Base-by-base conservation (phyloP, 768 basidiomycete species). In the Stropharia rugosoannulata region DNA sequence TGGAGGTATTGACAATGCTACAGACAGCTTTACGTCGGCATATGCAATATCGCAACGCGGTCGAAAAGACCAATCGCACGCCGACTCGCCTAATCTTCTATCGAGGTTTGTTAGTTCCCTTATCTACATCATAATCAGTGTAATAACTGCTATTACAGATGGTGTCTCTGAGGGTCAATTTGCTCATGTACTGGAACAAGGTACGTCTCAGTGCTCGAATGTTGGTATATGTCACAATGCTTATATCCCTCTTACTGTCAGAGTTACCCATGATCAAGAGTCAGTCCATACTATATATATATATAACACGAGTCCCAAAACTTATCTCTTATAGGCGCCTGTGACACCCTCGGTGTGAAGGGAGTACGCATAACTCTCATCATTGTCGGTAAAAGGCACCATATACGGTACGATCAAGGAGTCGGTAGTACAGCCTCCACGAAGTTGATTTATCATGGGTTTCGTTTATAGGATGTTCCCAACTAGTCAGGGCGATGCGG, bases 381-480 rank as follows among this genome's bases (percentile, higher is more conserved):
- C 49, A 74, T 94, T 37, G 91, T 93, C 4, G 89, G 88, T 1
- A 94, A 93, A 65, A 77, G 87, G 2, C 86, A 89, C 62, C 86
- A 87, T 51, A 77, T 85, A 45, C 76, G 83, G 64, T 73, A 59
- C 45, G 44, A 9, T 10, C 29, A 32, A 4, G 1, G 29, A 32
- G 29, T 25, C 7, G 25, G 22, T 47, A n/a, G 10, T 22, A 13
- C 13, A 6, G 27, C 12, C 46, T n/a, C 4, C 12, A 7, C 16
- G 35, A 41, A 16, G 16, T 44, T 22, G 7, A 13, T 47, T 9
- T 12, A 40, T 32, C 35, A 10, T 56, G 36, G 42, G 51, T 60
- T 4, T 50, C 41, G 12, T 5, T 15, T 9, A 49, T 51, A 75
- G 74, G 4, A 75, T 76, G 59, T 70, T 64, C 50, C 66, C 75